Evolutionary conservation across 2,329 filamentous ascomycete species (phyloP).

Genomic region (Xylariaceae sp.): DNA sequence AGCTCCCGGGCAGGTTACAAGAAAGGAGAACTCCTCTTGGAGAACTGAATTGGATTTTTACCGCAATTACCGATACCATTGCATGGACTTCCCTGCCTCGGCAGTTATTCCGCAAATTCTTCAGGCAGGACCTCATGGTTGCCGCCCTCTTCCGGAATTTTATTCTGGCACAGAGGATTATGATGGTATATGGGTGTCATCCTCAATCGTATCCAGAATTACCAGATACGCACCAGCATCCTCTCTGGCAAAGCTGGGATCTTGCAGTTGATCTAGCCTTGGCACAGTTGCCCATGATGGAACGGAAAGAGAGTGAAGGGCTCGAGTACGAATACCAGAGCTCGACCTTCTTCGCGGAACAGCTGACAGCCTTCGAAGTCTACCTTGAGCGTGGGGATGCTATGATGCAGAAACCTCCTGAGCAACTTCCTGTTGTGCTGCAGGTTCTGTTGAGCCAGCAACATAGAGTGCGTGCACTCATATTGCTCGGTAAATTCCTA

Average conservation of each 20-base stretch:
- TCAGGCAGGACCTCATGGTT: conserved; percentile 98
- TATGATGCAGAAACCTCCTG: conserved; percentile 82
- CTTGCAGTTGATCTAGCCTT: conserved; percentile 94
- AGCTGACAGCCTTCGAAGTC: conserved; percentile 95
- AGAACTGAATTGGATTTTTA: conserved; percentile 99
- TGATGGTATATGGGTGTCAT: conserved; percentile 95
- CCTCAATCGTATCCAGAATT: conserved; percentile 89
- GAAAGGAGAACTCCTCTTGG: conserved; percentile 92
- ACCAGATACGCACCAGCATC: conserved; percentile 94
- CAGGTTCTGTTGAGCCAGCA: conserved; percentile 96
- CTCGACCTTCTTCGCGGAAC: conserved; percentile 95
- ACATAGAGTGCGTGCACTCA: conserved; percentile 86
- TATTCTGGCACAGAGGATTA: conserved; percentile 88
- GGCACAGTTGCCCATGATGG: conserved; percentile 82
- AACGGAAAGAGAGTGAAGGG: conserved; percentile 73
- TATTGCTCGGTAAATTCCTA: conserved; percentile 88
- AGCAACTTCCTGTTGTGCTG: conserved; percentile 93
- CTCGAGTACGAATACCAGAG: conserved; percentile 90
- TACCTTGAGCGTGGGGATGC: conserved; percentile 83
- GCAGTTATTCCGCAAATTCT: conserved; percentile 92
- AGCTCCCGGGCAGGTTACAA: conserved; percentile 87
- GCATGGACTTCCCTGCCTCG: conserved; percentile 95
- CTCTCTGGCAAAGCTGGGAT: conserved; percentile 97
- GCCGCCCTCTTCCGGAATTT: conserved; percentile 96
- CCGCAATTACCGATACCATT: conserved; percentile 97